Evolutionary conservation across 2,329 filamentous ascomycete genomes (phyloP).

Genomic region (Colletotrichum plurivorum): DNA sequence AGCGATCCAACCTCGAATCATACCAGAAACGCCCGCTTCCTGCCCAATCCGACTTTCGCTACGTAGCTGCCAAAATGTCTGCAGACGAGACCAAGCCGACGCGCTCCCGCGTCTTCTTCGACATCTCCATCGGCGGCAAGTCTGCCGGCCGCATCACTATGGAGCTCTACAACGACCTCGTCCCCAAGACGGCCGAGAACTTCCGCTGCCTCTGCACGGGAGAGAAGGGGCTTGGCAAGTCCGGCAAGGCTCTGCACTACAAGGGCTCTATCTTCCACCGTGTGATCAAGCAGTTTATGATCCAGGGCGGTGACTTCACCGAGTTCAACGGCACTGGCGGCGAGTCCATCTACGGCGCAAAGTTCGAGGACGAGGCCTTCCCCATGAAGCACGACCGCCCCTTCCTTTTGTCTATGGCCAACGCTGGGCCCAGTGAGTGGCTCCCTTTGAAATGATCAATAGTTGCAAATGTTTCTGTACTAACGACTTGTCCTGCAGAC

Average conservation of each 20-base stretch:
- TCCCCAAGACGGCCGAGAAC: slow-evolving; percentile 96
- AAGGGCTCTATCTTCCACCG: slow-evolving; percentile 95
- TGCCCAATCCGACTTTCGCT: not conserved
- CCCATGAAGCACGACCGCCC: slow-evolving; percentile 91
- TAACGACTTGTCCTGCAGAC: slow-evolving; percentile 59
- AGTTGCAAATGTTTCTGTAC: not conserved
- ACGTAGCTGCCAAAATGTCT: slow-evolving; percentile 27
- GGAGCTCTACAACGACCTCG: slow-evolving; percentile 82
- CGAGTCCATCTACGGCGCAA: slow-evolving; percentile 97
- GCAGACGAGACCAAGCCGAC: slow-evolving; percentile 56
- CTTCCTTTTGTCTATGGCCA: slow-evolving; percentile 97
- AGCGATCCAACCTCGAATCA: slow-evolving; percentile 44
- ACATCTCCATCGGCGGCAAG: slow-evolving; percentile 85
- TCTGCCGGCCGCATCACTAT: slow-evolving; percentile 85
- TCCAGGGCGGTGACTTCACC: slow-evolving; percentile 98
- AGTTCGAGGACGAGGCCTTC: slow-evolving; percentile 98
- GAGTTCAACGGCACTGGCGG: slow-evolving; percentile 94
- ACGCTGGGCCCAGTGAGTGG: slow-evolving; percentile 86
- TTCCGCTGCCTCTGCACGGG: slow-evolving; percentile 95
- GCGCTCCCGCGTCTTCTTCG: slow-evolving; percentile 91
- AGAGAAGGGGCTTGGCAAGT: slow-evolving; percentile 88
- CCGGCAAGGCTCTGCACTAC: slow-evolving; percentile 90
- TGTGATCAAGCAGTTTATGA: slow-evolving; percentile 99
- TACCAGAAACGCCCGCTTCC: not conserved
- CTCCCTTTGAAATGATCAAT: not conserved